Percentiles rank a stretch among this genome's conserved stretches.
Conservation (phyloP, 2,329 filamentous ascomycete species). For the Fusarium sp. region DNA sequence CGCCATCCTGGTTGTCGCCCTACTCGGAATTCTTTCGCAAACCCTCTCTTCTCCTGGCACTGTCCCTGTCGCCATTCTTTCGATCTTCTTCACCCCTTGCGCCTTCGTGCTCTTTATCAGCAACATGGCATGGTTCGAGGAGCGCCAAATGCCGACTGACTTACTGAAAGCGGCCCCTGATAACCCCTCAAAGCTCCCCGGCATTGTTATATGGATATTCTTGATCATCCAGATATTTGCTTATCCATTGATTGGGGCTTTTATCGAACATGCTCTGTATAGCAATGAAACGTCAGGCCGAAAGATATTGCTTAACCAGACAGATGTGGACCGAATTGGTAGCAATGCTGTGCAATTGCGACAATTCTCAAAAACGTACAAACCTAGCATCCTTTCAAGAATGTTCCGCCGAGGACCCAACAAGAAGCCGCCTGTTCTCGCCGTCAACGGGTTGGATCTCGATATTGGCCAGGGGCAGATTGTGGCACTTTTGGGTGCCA, state of each 20-base stretch:
- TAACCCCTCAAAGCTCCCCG: conserved; percentile 75
- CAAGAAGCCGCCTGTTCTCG: conserved; percentile 72
- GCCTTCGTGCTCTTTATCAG: conserved; percentile 86
- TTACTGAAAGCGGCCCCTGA: conserved; percentile 70
- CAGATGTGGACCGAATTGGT: conserved; percentile 40
- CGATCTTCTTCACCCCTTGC: conserved; percentile 85
- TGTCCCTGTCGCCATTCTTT: conserved; percentile 73
- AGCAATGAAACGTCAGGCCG: conserved; percentile 75
- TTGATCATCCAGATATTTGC: conserved; percentile 79
- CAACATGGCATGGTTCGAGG: conserved; percentile 81
- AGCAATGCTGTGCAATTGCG: conserved; percentile 74
- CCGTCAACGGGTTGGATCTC: conserved; percentile 79
- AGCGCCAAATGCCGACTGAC: conserved; percentile 66
- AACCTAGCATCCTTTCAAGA: conserved; percentile 69
- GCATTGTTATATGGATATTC: conserved; percentile 82
- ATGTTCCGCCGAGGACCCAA: conserved; percentile 57
- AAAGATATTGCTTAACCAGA: conserved; percentile 56
- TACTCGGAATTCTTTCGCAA: conserved; percentile 86
- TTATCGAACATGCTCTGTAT: conserved; percentile 79
- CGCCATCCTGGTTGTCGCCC: conserved; percentile 75
- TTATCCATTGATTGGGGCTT: conserved; percentile 79
- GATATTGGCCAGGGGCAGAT: conserved; percentile 82
- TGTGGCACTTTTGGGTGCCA: conserved; percentile 85
- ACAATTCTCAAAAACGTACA: conserved; percentile 82
- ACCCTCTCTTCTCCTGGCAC: conserved; percentile 72